Base-by-base conservation (phyloP, 495 filamentous ascomycete genomes). In the Peziza echinospora region DNA sequence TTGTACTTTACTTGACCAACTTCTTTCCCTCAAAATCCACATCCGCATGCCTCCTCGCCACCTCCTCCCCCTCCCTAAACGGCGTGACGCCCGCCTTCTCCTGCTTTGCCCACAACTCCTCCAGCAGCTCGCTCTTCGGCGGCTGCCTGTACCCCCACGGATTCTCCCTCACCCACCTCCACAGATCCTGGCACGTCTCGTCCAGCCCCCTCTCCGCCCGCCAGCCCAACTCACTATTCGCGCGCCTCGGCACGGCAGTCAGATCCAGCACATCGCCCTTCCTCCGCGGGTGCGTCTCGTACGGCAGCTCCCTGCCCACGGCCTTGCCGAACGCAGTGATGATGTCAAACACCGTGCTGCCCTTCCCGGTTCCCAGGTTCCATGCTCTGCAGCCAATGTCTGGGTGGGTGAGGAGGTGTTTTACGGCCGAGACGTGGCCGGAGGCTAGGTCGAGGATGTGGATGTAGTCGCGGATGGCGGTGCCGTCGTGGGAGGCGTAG, bases 271-370 rank as follows among this genome's bases (percentile, higher is more conserved):
- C 89, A 59, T 97, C 89, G 43, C 89, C 89, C 42, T 74, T 72
- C 59, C 89, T 73, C 53, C 91, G 72, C 21, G 70, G 76, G 7
- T 78, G 84, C 30, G 93, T 80, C 58, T 93, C 71, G 66, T 93
- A 96, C 24, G 82, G 75, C 19, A 96, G 69, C 47, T 87, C 75
- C 34, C 72, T 75, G 46, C 89, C 87, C 23, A 93, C 83, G 25
- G 83, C 82, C 26, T 71, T 64, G 60, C 76, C 82, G 68, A 97
- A 97, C 49, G 91, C 84, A 47, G 82, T 81, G 72, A 97, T 79
- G 73, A 97, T 97, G 58, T 97, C 84, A 63, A 84, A 87, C 26
- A 97, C 89, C 9, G 91, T 96, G 63, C 78, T 85, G 50, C 89
- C 89, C 57, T 77, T 80, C 28, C 89, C 89, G n/a, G 85, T 93